Percentiles rank a stretch among this genome's conserved stretches.
These are phyloP conservation scores for Skeletonema grethae DNA, from an alignment of 108 stramenopile species.

Conservation along the genomic window DNA sequence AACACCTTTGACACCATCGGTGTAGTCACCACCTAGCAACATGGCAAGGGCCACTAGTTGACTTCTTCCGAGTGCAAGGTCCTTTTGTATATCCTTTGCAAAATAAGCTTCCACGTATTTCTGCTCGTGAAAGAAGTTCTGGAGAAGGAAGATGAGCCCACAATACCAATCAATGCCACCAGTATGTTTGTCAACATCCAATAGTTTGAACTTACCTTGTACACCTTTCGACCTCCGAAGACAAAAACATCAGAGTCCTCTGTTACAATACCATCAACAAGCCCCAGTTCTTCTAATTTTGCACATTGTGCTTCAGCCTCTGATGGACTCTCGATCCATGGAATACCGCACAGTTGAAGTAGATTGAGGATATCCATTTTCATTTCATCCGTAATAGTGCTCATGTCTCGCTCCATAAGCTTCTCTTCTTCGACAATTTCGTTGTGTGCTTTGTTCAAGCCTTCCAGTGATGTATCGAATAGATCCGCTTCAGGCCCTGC, in stretches of 20 bases:
- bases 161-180: not conserved
- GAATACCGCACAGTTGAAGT: constrained; percentile 91
- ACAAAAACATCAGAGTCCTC: constrained; percentile 98
- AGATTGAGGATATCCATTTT: constrained; percentile 87
- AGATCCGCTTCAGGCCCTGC: constrained; percentile 10
- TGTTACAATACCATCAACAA: constrained; percentile 97
- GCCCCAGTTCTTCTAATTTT: constrained; percentile 78
- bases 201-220: constrained; percentile 27
- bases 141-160: constrained; percentile 12
- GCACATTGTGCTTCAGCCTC: constrained; percentile 99
- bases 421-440: constrained; percentile 52
- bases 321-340: constrained; percentile 95
- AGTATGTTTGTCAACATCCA: constrained; percentile 14
- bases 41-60: constrained; percentile 92
- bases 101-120: constrained; percentile 95
- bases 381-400: constrained; percentile 95
- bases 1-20: constrained; percentile 95
- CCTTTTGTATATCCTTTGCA: constrained; percentile 79
- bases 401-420: constrained; percentile 72
- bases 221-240: constrained; percentile 90
- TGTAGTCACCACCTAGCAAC: constrained; percentile 98
- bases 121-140: constrained; percentile 96
- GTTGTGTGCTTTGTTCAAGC: constrained; percentile 36
- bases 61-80: constrained; percentile 83
- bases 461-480: constrained; percentile 49